Evolutionary conservation across 2,329 filamentous ascomycete genomes (phyloP).

Genomic region (Penicillium sp.): DNA sequence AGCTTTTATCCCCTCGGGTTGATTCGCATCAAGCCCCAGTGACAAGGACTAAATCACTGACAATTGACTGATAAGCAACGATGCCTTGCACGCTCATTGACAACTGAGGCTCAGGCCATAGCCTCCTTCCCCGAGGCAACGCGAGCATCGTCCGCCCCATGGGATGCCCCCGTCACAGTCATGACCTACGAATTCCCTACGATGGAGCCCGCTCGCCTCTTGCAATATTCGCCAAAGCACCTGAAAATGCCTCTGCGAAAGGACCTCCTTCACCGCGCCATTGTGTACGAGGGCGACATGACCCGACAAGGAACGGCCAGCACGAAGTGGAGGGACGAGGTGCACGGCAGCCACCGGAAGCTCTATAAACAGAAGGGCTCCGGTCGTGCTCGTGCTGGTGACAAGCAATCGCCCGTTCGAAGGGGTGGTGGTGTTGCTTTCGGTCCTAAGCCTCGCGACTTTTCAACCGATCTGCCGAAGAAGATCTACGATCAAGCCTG

Average conservation of each 20-base stretch:
- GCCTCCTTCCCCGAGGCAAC: constrained; percentile 23
- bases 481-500: constrained; percentile 96
- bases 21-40: background rate
- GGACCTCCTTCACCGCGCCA: constrained; percentile 86
- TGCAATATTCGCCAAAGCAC: constrained; percentile 73
- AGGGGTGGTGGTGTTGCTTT: constrained; percentile 81
- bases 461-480: constrained; percentile 71
- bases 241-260: constrained; percentile 80
- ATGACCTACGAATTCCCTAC: constrained; percentile 88
- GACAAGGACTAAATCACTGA: constrained; percentile 19
- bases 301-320: constrained; percentile 81
- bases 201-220: constrained; percentile 74
- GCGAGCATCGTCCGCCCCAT: constrained; percentile 22
- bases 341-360: constrained; percentile 78
- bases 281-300: constrained; percentile 86
- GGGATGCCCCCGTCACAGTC: constrained; percentile 62
- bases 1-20: constrained; percentile 2
- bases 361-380: constrained; percentile 80
- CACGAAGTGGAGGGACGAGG: constrained; percentile 74
- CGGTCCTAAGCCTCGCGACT: constrained; percentile 89
- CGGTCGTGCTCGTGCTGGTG: constrained; percentile 72
- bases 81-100: constrained; percentile 44
- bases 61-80: constrained; percentile 36
- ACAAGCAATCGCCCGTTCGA: constrained; percentile 74
- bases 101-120: constrained; percentile 42